A percentile compares a stretch with the other conserved stretches of the same genome.
Conservation (phyloP, 2,329 filamentous ascomycete species). For the Pseudogymnoascus pannorum region DNA sequence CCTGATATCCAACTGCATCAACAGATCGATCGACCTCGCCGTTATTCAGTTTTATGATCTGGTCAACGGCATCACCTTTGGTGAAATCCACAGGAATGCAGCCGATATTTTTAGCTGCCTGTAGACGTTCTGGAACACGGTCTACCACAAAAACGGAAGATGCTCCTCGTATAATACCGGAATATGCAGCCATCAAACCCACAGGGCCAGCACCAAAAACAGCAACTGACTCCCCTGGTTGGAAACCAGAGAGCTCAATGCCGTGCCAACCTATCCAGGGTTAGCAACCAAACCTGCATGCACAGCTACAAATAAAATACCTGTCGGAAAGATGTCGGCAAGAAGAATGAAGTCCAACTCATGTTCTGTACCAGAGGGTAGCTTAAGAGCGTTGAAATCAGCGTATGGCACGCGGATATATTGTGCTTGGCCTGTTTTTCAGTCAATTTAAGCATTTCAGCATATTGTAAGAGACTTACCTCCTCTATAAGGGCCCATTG, state of each 20-base stretch:
- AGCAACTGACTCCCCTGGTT: constrained; percentile 53
- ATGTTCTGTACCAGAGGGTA: constrained; percentile 53
- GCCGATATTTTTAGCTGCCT: constrained; percentile 54
- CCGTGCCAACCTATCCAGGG: constrained; percentile 44
- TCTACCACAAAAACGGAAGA: constrained; percentile 57
- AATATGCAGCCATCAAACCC: constrained; percentile 60
- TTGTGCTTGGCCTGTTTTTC: constrained; percentile 41
- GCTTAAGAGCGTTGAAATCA: constrained; percentile 57
- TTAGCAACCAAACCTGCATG: background rate
- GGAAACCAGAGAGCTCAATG: constrained; percentile 49
- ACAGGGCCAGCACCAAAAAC: constrained; percentile 60
- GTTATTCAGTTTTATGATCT: constrained; percentile 51
- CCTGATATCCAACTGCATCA: constrained; percentile 61
- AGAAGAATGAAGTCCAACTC: constrained; percentile 53
- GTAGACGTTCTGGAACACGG: constrained; percentile 50
- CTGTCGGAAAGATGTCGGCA: constrained; percentile 41
- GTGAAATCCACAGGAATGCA: constrained; percentile 54
- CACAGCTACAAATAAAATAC: too few species aligned
- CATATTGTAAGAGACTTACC: constrained; percentile 11
- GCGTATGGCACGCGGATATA: constrained; percentile 59
- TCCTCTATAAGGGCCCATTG: constrained; percentile 46
- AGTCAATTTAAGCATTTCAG: too few species aligned
- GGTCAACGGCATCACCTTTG: constrained; percentile 50
- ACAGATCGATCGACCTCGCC: constrained; percentile 58
- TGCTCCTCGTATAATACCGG: constrained; percentile 52